Conservation (phyloP, 1,139 yeast species). For the Suhomyces maxii region DNA sequence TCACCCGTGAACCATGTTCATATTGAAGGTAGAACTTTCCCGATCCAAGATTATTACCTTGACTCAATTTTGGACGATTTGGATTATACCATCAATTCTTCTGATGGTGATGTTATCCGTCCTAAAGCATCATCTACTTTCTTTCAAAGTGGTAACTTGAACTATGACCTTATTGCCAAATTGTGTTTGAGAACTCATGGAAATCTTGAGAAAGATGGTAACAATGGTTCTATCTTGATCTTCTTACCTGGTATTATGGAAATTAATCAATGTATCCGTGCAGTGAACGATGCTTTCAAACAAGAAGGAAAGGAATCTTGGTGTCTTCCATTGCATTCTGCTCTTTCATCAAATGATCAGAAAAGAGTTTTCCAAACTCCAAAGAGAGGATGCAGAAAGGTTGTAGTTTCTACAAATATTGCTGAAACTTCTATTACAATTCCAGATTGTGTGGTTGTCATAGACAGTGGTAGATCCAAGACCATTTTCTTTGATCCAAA, state of each 20-base stretch:
- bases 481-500: constrained; percentile 68
- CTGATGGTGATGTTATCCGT: constrained; percentile 42
- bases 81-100: constrained; percentile 51
- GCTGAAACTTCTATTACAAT: constrained; percentile 90
- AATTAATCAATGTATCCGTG: constrained; percentile 52
- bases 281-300: constrained; percentile 22
- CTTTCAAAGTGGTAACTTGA: constrained; percentile 64
- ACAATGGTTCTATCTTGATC: constrained; percentile 73
- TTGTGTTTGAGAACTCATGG: constrained; percentile 55
- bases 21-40: constrained; percentile 91
- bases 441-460: constrained; percentile 90
- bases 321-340: constrained; percentile 85
- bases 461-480: constrained; percentile 86
- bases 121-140: constrained; percentile 67
- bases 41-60: constrained; percentile 73
- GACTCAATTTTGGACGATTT: constrained; percentile 60
- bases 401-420: constrained; percentile 87
- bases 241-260: constrained; percentile 93
- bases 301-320: constrained; percentile 19
- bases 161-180: constrained; percentile 67
- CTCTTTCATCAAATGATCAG: constrained; percentile 81
- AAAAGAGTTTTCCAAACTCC: constrained; percentile 63
- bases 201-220: constrained; percentile 33
- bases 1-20: constrained; percentile 57
- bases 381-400: constrained; percentile 59